phyloP scores from a whole-genome alignment of 2,329 filamentous ascomycete genomes.

The Aphanocladium album region DNA sequence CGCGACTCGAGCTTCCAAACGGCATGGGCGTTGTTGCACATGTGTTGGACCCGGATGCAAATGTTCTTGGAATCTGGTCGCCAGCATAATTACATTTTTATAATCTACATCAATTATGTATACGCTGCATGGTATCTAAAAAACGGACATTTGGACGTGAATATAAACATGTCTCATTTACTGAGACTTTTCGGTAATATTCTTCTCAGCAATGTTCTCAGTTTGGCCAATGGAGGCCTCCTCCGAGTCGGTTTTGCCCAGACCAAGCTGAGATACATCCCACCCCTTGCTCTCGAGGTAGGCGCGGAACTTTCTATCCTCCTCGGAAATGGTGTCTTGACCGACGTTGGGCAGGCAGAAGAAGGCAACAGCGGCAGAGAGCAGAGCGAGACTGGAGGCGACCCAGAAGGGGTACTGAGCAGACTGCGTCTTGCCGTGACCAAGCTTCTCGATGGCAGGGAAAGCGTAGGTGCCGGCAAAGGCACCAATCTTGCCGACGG shows the following conservation, averaged over 20 bases:
- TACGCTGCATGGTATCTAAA: not conserved
- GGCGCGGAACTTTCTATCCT: constrained; percentile 69
- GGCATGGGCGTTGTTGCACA: not conserved
- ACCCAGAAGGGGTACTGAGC: constrained; percentile 91
- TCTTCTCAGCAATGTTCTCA: constrained; percentile 2
- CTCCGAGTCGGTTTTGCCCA: constrained; percentile 27
- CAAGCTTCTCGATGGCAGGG: constrained; percentile 62
- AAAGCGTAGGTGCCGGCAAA: constrained; percentile 85
- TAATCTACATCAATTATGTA: not conserved
- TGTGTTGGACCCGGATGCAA: not conserved
- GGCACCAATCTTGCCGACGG: constrained; percentile 70
- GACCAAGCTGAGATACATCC: constrained; percentile 57
- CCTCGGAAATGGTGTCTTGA: constrained; percentile 77
- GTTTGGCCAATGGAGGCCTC: not conserved
- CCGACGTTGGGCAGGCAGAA: constrained; percentile 71
- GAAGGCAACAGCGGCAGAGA: constrained; percentile 56
- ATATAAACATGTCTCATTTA: not conserved
- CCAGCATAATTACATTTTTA: not conserved
- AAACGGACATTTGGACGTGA: not conserved
- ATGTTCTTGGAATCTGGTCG: not conserved
- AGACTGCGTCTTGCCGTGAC: constrained; percentile 46
- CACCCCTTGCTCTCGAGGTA: constrained; percentile 72
- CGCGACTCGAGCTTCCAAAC: not conserved
- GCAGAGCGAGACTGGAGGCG: constrained; percentile 68
- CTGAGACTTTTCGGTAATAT: not conserved